Evolutionary conservation across 805 yeast genomes (phyloP), one percentile per base, ranked within the genome.

Genomic region (Candida sithepensis): DNA sequence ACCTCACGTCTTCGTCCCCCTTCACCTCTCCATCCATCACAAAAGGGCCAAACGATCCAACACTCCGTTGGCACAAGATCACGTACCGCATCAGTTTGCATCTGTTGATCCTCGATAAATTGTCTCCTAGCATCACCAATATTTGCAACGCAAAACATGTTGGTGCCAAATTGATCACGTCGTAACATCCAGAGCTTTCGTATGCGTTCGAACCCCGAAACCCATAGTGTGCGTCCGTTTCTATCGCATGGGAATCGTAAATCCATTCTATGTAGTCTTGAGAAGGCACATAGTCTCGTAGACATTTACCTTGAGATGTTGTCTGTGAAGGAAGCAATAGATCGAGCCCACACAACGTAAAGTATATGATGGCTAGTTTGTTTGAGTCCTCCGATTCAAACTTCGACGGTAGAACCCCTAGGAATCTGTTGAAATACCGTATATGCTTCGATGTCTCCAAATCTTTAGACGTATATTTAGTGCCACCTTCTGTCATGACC

Each of bases 61-160:
- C 20, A 18, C 21, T 13, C 4, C 20, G 36, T 14, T 43, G 45
- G 56, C 96, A 88, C 34, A 54, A 50, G 1, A 60, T 49, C 2
- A 91, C 75, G 62, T 82, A 85, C 4, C 55, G 53, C 74, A 79
- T 71, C n/a, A 88, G 64, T 46, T 64, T 66, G 2, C 39, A 41
- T 14, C 65, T 53, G 42, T 81, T 74, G 20, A 83, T 51, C 8
- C 73, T 48, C 14, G 49, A 39, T 28, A 70, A 67, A 43, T 72
- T 73, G 43, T 73, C 78, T 28, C 71, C 69, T 13, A 86, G 66
- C n/a, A 78, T 67, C 1, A 80, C 60, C 34, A 86, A 68, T 10
- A 75, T 69, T 32, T 79, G 75, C 30, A 90, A 64, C 2, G 88
- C 91, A 67, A 90, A 86, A 54, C 82, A 81, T 0, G 97, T 90